A percentile compares a stretch with the other conserved stretches of the same genome.
These are phyloP conservation scores for Dioscorea cayenensis DNA, from an alignment of 116 monocot species.

Conservation along the genomic window DNA sequence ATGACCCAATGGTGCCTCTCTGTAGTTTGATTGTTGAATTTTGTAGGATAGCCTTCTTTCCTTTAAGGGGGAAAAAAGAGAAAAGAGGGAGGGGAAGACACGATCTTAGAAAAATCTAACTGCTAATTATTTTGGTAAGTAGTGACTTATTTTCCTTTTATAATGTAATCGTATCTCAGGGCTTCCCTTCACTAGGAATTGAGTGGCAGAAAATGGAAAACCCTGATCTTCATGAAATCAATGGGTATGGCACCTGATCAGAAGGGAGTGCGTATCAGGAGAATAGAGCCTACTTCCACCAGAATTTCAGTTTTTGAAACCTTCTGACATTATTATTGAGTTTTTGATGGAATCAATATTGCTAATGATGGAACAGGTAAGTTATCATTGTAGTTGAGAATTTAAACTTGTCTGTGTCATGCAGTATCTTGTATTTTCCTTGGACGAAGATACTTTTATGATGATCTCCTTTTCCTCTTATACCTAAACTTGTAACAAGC, in stretches of 20 bases:
- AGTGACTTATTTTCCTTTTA: background rate
- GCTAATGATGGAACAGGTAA: constrained; percentile 97
- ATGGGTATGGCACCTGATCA: constrained; percentile 83
- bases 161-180: constrained; percentile 21
- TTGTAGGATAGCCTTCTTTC: background rate
- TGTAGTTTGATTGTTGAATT: background rate
- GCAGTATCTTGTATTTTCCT: background rate
- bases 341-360: constrained; percentile 96
- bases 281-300: constrained; percentile 93
- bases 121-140: background rate
- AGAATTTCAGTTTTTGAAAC: constrained; percentile 62
- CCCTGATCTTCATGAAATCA: constrained; percentile 87
- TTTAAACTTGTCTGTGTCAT: background rate
- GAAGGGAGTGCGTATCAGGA: constrained; percentile 87
- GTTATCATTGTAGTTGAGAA: background rate
- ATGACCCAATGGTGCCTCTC: too few species aligned
- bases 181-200: constrained; percentile 86
- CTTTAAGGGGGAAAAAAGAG: background rate
- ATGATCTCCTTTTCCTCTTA: background rate
- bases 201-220: constrained; percentile 99
- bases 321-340: constrained; percentile 91
- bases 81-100: background rate
- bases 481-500: background rate
- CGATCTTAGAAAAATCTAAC: too few species aligned
- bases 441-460: background rate